Base-by-base conservation (phyloP, 2,329 filamentous ascomycete species). In the Waltergamsia citrina region DNA sequence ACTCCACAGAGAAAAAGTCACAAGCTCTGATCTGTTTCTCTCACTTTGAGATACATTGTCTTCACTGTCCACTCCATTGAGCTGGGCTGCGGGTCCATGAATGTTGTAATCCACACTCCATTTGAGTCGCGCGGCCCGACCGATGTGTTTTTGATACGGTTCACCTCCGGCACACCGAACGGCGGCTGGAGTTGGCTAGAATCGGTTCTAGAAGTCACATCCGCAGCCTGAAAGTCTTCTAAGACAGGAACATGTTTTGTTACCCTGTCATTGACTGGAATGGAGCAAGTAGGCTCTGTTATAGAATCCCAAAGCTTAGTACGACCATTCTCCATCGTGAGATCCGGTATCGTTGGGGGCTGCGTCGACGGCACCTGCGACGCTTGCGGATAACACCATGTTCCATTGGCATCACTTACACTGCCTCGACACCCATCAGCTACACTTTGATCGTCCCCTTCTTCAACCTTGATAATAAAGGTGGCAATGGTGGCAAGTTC, bases 391-490 rank as follows among this genome's bases (percentile, higher is more conserved):
- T 22, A 16, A 17, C 21, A 16, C 18, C 30, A 21, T 18, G n/a
- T 22, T 12, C 30, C 28, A 11, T 20, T n/a, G 15, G 5, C 19
- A 4, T 19, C 30, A 4, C 12, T 8, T 34, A 32, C 14, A 29
- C 9, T n/a, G n/a, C n/a, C n/a, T n/a, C n/a, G 2, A 24, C 20
- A 3, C 27, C 25, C 11, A 18, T 16, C 26, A 21, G 22, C 35
- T 10, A 26, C 6, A 23, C 11, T 23, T 26, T 16, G 14, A 34
- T 28, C 43, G 32, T 28, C 5, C 14, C 38, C 40, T 30, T 63
- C 58, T 32, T 65, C 59, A 2, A 60, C 36, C 29, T 53, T 42
- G 1, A 63, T 55, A 12, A 57, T 43, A 4, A 54, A 46, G 7
- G 45, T 44, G 2, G 54, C 58, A 4, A 62, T 49, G 8, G 45